Evolutionary conservation across 1,284 basidiomycete species (phyloP), one percentile per base, ranked within the genome.

Genomic region (Fomitopsis pinicola): DNA sequence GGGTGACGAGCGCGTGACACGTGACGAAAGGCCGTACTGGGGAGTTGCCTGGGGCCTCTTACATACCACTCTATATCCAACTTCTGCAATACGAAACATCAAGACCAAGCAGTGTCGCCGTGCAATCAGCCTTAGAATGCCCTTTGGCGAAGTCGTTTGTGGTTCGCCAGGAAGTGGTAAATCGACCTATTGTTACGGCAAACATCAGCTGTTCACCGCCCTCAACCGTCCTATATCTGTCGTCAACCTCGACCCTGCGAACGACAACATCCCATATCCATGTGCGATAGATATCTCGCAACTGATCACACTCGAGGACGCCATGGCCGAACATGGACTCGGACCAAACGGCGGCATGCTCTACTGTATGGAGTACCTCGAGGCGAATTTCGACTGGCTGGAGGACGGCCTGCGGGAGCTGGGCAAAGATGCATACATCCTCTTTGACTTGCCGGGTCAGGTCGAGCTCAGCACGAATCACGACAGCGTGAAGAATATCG

Each of bases 401-500:
- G 88, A 95, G 71, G 82, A 82, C 40, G 76, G 87, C 53, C 75
- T 98, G 67, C 82, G 82, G 60, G 84, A 84, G 68, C 76, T 94
- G 1, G 88, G 86, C 5, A 76, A 81, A 50, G 89, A 92, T 60
- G 82, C 86, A 54, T 98, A 97, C 76, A 84, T 99, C 53, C 79
- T 99, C 44, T 97, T 99, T 73, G 97, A 99, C 75, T 84, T 98
- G 5, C 97, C 97, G 0, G 97, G 97, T 0, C 97, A 99, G 76
- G 97, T 99, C 54, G 97, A 99, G 75, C 79, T 99, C 48, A 95
- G 92, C 76, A 99, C 97, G 58, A 98, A 97, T 72, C 97, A 99
- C 71, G 86, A 89, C 40, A 94, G 90, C 73, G 76, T 97, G 70
- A 96, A 90, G 79, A 83, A 80, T 61, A 89, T 96, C 64, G 82